Conservation (phyloP, 2,329 filamentous ascomycete genomes). For the Pseudocercospora crystallina region DNA sequence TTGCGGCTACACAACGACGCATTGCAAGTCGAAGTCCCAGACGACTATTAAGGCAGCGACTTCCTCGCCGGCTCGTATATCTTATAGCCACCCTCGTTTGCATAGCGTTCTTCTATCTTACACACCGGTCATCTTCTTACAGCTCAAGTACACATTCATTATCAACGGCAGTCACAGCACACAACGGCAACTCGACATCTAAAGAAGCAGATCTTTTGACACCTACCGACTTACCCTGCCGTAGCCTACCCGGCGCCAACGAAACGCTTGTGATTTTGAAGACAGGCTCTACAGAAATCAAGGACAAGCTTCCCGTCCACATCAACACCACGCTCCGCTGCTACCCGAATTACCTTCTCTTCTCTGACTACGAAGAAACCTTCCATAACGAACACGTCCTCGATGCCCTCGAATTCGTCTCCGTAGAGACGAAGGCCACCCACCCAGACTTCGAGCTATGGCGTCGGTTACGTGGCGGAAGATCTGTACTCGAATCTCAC, state of each 20-base stretch:
- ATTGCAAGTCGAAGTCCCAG: neutral
- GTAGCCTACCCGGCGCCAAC: conserved; percentile 36
- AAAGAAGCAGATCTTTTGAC: no score
- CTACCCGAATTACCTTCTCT: conserved; percentile 36
- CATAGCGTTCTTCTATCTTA: neutral
- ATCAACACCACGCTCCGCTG: conserved; percentile 39
- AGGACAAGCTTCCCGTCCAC: conserved; percentile 33
- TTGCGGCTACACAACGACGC: neutral
- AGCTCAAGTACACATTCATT: neutral
- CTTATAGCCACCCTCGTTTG: neutral
- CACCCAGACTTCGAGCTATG: conserved; percentile 30
- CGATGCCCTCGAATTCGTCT: conserved; percentile 29
- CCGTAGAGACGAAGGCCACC: conserved; percentile 13
- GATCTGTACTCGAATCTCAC: conserved; percentile 15
- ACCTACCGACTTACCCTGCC: conserved; percentile 14
- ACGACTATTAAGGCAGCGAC: neutral
- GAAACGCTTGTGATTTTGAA: conserved; percentile 56
- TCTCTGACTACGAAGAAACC: conserved; percentile 40
- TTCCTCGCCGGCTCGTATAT: neutral
- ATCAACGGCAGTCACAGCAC: neutral
- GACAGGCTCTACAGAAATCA: conserved; percentile 36
- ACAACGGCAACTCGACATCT: neutral
- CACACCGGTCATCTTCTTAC: neutral
- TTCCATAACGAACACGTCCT: conserved; percentile 37
- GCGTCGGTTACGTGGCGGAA: conserved; percentile 20